These are phyloP conservation scores for Zymoseptoria pseudotritici DNA, from an alignment of 2,329 filamentous ascomycete genomes.

Conservation along the genomic window DNA sequence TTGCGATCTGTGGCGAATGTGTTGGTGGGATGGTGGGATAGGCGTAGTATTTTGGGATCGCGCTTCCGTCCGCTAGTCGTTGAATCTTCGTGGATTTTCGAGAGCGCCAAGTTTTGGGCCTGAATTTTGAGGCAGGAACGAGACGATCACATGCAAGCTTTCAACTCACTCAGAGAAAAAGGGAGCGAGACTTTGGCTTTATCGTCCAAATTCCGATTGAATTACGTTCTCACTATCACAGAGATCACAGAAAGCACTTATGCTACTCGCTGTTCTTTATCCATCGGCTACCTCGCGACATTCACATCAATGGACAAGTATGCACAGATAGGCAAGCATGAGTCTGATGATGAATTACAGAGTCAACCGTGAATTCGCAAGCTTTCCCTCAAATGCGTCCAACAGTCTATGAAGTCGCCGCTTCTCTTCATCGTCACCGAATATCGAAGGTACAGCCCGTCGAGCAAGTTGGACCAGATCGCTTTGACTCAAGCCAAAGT, in stretches of 20 bases:
- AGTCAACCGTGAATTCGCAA: neutral
- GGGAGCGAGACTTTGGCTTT: no score
- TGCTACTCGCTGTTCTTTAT: no score
- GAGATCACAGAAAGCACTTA: no score
- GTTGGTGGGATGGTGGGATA: neutral
- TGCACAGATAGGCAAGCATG: neutral
- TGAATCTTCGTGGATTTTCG: neutral
- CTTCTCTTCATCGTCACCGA: constrained; percentile 58
- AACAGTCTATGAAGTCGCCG: constrained; percentile 36
- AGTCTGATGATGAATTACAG: neutral
- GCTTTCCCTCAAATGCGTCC: constrained; percentile 3
- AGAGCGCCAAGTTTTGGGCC: no score
- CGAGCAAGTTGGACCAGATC: constrained; percentile 52
- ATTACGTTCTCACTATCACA: no score
- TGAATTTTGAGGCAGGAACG: no score
- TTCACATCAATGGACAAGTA: no score
- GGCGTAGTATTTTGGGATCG: neutral
- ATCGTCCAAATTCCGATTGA: no score
- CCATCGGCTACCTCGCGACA: no score
- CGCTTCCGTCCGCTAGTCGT: neutral
- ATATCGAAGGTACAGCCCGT: constrained; percentile 58
- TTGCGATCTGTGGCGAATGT: neutral
- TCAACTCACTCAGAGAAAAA: no score
- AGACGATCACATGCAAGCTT: no score
- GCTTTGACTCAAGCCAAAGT: constrained; percentile 52